Base-by-base conservation (phyloP, 1,139 yeast species). In the Geotrichum histeridarum region DNA sequence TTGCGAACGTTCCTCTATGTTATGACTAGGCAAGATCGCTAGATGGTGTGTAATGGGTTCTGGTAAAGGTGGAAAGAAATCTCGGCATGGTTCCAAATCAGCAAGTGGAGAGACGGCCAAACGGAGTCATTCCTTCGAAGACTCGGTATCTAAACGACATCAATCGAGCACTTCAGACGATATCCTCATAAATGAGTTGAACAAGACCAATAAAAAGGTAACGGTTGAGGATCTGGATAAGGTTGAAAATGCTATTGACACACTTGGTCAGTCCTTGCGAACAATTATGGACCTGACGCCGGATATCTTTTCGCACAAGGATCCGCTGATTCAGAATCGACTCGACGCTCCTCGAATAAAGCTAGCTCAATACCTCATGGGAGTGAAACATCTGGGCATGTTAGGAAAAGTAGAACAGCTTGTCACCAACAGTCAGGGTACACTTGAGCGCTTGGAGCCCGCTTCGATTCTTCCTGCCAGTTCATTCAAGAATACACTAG, bases 221-320 rank as follows among this genome's bases (percentile, higher is more conserved):
- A 30, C 36, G 2, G 15, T 53, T 27, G 50, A 31, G 12, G 52
- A 53, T 15, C 18, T 53, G 17, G 39, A 42, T 2, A 37, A 48
- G 18, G 49, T 53, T 3, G 52, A 53, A 17, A 33, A 53, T 5
- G 55, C 55, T 2, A 48, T 53, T 4, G 42, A 43, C 11, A 31
- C 37, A 11, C 42, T 53, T 8, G 55, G 55, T 9, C 14, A 53
- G 18, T 48, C 55, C 6, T 12, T 53, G 8, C 47, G 48, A 4
- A 53, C 46, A 14, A 53, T 53, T 17, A 36, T 42, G 27, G 50
- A 53, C 27, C 27, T 48, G n/a, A 48, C 55, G 9, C 55, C 55
- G 14, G 55, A 53, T 33, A 42, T 48, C 2, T 38, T 18, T n/a
- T 6, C 47, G 9, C 47, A 47, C 22, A 37, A 15, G n/a, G 42